Base-by-base conservation (phyloP, 331 rosid genomes). In the Spiraea crenata region DNA sequence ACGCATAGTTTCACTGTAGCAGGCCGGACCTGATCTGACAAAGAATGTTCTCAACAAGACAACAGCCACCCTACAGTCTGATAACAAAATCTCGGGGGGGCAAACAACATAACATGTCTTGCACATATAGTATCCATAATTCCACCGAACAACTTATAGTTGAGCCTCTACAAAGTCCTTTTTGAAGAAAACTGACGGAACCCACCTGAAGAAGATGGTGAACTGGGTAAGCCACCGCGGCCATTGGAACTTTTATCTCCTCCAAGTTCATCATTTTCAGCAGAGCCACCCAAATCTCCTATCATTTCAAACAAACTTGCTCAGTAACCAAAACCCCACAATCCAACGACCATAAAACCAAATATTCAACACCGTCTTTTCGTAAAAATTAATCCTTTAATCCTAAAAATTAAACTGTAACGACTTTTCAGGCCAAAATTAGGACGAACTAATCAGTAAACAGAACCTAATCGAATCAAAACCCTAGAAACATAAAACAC, bases 161-260 rank as follows among this genome's bases (percentile, higher is more conserved):
- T 77, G 96, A 83, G 88, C 76, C 87, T 79, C 85, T 87, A 85
- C 89, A 95, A 83, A 95, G 97, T 91, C 97, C 97, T 86, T 91
- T 70, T 93, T 79, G 97, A 91, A 82, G 95, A 90, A 88, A 89
- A 89, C 97, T 91, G 95, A 91, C 88, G 75, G 96, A 87, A 95
- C 99, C 99, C 97, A 95, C 99, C 99, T 95, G 99, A 95, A 80
- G 99, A 89, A 66, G 96, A 87, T 82, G 97, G 96, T 89, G 99
- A 91, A 82, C 83, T 85, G 89, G 95, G 88, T 87, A 88, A 86
- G 79, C 90, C 92, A 57, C 83, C 87, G 38, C 82, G 82, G 80
- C 71, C 67, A 69, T 82, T 91, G 54, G 90, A 77, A 76, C 84
- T 80, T 35, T 55, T 84, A 78, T 89, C 91, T 66, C 82, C 93